phyloP scores from a whole-genome alignment of 768 basidiomycete species.

The Lepiota venenata region DNA sequence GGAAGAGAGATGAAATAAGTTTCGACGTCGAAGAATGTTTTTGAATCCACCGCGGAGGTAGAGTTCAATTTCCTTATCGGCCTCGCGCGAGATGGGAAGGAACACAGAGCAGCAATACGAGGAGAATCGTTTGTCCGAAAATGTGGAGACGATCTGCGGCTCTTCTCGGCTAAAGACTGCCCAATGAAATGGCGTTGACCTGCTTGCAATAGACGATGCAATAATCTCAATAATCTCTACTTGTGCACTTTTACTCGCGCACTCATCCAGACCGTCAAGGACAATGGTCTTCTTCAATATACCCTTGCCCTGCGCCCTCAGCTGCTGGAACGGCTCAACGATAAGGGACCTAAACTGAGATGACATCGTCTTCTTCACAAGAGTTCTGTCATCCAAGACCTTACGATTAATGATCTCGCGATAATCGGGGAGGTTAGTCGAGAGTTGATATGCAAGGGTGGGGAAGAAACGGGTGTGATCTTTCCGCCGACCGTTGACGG shows the following conservation, averaged over 20 bases:
- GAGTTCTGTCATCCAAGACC: not conserved
- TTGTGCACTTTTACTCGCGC: not conserved
- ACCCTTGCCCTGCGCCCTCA: not conserved
- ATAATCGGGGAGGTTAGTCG: not conserved
- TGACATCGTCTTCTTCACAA: not conserved
- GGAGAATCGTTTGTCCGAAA: not conserved
- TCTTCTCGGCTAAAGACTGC: conserved; percentile 1
- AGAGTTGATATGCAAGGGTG: conserved; percentile 9
- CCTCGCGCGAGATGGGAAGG: not conserved
- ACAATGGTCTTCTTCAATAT: not conserved
- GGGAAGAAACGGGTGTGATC: not conserved
- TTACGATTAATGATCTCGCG: not conserved
- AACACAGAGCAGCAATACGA: not conserved
- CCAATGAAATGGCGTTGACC: not conserved
- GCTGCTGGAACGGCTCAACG: not conserved
- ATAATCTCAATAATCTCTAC: conserved; percentile 2
- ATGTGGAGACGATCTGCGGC: not conserved
- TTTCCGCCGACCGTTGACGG: not conserved
- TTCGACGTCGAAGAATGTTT: not conserved
- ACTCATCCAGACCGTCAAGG: conserved; percentile 2
- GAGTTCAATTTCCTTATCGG: not conserved
- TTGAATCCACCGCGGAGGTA: not conserved
- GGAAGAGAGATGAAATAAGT: not conserved
- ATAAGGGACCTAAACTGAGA: not conserved
- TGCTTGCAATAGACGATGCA: not conserved